Percentiles rank a stretch among this genome's conserved stretches.
These are phyloP conservation scores for Microdochium paspali DNA, from an alignment of 2,329 filamentous ascomycete genomes.

Conservation along the genomic window DNA sequence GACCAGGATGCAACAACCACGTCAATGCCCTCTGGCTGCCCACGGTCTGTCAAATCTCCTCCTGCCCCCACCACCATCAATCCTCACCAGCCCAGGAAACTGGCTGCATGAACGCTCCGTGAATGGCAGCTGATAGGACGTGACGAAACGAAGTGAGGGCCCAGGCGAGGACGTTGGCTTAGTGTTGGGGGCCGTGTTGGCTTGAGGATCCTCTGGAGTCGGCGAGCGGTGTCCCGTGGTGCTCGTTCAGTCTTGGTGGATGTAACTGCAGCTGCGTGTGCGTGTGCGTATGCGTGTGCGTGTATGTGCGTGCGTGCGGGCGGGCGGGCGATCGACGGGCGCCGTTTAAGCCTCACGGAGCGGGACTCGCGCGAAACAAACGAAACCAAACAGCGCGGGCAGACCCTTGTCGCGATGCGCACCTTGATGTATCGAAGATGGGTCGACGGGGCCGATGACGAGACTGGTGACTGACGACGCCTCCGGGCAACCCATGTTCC, in stretches of 20 bases:
- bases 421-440: neutral
- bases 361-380: neutral
- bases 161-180: too few species aligned
- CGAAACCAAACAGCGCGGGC: neutral
- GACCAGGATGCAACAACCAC: neutral
- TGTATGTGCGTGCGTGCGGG: too few species aligned
- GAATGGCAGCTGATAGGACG: neutral
- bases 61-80: neutral
- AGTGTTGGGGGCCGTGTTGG: too few species aligned
- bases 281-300: too few species aligned
- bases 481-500: neutral
- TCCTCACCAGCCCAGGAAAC: too few species aligned
- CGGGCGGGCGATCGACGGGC: too few species aligned
- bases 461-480: neutral
- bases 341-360: neutral
- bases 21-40: neutral
- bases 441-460: neutral
- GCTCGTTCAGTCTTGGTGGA: too few species aligned
- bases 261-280: too few species aligned
- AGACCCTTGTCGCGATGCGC: neutral
- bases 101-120: neutral
- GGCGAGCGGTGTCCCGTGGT: too few species aligned
- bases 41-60: neutral
- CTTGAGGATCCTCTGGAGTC: too few species aligned
- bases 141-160: too few species aligned